Percentiles rank a stretch among this genome's conserved stretches.
Conservation (phyloP, 2,329 filamentous ascomycete genomes). For the Aspergillus quadricinctus region DNA sequence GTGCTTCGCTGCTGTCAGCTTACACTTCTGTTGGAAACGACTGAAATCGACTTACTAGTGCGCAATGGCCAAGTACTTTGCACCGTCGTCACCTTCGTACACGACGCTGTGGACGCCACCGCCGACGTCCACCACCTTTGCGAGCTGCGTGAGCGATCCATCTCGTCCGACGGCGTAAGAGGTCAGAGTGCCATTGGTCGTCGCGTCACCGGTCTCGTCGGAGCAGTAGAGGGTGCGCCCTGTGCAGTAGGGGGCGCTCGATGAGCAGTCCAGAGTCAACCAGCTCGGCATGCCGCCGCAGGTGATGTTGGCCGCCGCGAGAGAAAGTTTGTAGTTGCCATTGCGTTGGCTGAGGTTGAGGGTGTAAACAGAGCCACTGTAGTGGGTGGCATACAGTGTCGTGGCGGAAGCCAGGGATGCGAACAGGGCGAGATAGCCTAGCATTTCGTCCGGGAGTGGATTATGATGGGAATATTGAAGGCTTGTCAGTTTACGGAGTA, state of each 20-base stretch:
- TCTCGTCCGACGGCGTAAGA: constrained; percentile 17
- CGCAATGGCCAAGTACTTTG: constrained; percentile 32
- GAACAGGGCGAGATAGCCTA: not conserved
- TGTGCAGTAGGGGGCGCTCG: not conserved
- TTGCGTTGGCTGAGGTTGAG: constrained; percentile 23
- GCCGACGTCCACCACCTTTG: constrained; percentile 19
- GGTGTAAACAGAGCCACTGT: constrained; percentile 32
- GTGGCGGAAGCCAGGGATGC: constrained; percentile 6
- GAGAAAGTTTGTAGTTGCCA: constrained; percentile 19
- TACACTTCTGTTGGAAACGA: too few species aligned
- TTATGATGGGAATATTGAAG: not conserved
- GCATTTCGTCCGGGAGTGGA: not conserved
- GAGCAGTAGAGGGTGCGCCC: constrained; percentile 30
- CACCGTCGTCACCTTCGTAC: constrained; percentile 20
- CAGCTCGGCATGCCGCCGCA: constrained; percentile 36
- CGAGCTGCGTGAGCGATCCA: constrained; percentile 19
- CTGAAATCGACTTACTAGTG: constrained; percentile 41
- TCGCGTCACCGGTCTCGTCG: constrained; percentile 28
- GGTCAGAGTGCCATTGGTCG: constrained; percentile 26
- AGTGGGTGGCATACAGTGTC: constrained; percentile 37
- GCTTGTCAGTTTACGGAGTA: not conserved
- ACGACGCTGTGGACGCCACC: constrained; percentile 33
- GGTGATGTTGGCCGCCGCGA: constrained; percentile 22
- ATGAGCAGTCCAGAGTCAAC: constrained; percentile 27
- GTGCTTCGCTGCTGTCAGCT: constrained; percentile 16